Conservation (phyloP, 805 yeast genomes). For the Saccharomycodes ludwigii region DNA sequence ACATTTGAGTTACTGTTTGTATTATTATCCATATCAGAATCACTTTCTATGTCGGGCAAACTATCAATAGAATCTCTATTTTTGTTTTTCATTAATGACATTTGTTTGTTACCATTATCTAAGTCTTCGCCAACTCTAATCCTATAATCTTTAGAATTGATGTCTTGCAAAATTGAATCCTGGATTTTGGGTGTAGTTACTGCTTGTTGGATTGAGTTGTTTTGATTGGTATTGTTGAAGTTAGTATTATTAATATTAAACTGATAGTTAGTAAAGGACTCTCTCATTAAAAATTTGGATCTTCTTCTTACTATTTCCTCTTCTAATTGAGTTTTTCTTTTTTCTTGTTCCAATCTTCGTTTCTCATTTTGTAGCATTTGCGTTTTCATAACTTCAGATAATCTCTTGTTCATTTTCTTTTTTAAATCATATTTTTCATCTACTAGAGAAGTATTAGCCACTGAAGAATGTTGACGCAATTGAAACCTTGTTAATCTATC, state of each 20-base stretch:
- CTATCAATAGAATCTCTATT: slow-evolving; percentile 10
- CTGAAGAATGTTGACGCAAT: slow-evolving; percentile 9
- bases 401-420: slow-evolving; percentile 18
- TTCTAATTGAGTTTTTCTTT: slow-evolving; percentile 17
- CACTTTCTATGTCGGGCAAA: slow-evolving; percentile 36
- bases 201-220: neutral
- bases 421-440: slow-evolving; percentile 18
- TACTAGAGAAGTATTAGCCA: slow-evolving; percentile 6
- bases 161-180: slow-evolving; percentile 14
- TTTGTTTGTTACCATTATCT: neutral
- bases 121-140: slow-evolving; percentile 12
- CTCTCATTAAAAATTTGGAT: slow-evolving; percentile 8
- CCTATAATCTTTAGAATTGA: slow-evolving; percentile 21
- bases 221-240: neutral
- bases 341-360: slow-evolving; percentile 15
- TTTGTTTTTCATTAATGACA: slow-evolving; percentile 3
- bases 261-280: neutral
- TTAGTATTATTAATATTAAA: neutral
- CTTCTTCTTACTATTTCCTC: slow-evolving; percentile 14
- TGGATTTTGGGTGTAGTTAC: neutral
- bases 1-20: slow-evolving; percentile 36
- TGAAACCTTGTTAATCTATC: slow-evolving; percentile 21
- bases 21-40: slow-evolving; percentile 37
- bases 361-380: slow-evolving; percentile 20
- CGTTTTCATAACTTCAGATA: slow-evolving; percentile 21